These are phyloP conservation scores for Pseudohyphozyma bogoriensis DNA, from an alignment of 768 basidiomycete genomes.

Conservation along the genomic window DNA sequence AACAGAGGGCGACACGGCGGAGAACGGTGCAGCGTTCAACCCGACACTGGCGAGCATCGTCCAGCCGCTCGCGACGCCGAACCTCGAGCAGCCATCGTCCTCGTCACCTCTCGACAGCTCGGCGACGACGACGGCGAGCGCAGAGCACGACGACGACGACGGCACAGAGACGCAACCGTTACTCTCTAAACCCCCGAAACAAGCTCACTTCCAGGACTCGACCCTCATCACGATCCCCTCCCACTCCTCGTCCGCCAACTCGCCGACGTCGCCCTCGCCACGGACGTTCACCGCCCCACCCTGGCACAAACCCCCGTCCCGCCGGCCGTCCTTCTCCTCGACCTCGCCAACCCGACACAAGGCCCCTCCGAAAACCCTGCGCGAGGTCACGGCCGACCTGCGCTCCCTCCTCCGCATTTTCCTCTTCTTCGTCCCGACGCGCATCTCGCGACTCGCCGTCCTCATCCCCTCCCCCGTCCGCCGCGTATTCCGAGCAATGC, in stretches of 20 bases:
- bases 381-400: conserved; percentile 26
- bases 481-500: conserved; percentile 16
- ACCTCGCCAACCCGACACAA: not conserved
- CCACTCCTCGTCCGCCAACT: not conserved
- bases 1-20: too few species aligned
- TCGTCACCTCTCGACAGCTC: not conserved
- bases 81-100: too few species aligned
- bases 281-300: not conserved
- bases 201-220: not conserved
- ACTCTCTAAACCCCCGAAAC: not conserved
- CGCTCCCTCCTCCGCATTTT: conserved; percentile 25
- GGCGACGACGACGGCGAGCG: too few species aligned
- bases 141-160: too few species aligned
- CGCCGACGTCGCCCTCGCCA: not conserved
- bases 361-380: conserved; percentile 9
- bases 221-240: not conserved
- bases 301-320: not conserved
- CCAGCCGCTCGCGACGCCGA: too few species aligned
- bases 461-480: conserved; percentile 20
- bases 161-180: too few species aligned
- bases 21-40: too few species aligned
- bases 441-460: conserved; percentile 16
- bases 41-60: too few species aligned
- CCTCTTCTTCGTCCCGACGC: conserved; percentile 28
- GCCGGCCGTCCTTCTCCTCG: not conserved